A percentile compares a stretch with the other conserved stretches of the same genome.
Evolutionary conservation across 2,329 filamentous ascomycete genomes (phyloP).

Genomic region (Xylogone sp.): DNA sequence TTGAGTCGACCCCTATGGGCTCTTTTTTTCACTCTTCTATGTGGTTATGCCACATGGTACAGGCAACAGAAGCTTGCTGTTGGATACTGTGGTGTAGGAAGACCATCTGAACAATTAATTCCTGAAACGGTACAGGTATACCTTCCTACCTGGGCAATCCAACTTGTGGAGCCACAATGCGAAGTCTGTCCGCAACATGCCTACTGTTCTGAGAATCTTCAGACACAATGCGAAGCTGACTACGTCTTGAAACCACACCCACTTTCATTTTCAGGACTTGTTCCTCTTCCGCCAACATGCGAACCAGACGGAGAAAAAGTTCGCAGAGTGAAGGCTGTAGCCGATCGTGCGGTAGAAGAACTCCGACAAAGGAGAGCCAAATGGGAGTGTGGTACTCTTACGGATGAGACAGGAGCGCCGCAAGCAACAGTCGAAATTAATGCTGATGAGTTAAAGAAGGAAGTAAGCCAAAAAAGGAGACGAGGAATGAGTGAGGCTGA

Average conservation of each 20-base stretch:
- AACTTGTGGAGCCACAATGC: slow-evolving; percentile 73
- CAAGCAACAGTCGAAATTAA: slow-evolving; percentile 59
- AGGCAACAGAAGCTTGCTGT: slow-evolving; percentile 94
- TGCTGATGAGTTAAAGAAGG: slow-evolving; percentile 70
- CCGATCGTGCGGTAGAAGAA: slow-evolving; percentile 82
- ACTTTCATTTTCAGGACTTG: slow-evolving; percentile 71
- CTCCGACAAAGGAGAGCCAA: slow-evolving; percentile 81
- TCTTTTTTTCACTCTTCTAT: slow-evolving; percentile 65
- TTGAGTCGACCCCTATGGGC: slow-evolving; percentile 63
- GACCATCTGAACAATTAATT: slow-evolving; percentile 39
- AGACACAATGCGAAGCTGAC: slow-evolving; percentile 77
- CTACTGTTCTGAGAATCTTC: slow-evolving; percentile 76
- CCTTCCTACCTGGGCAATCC: slow-evolving; percentile 70
- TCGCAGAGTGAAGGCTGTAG: slow-evolving; percentile 79
- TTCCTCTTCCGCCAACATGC: slow-evolving; percentile 87
- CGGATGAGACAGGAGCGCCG: slow-evolving; percentile 56
- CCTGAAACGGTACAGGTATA: slow-evolving; percentile 43
- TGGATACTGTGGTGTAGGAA: slow-evolving; percentile 87
- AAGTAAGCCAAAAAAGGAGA: slow-evolving; percentile 70
- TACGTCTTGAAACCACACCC: slow-evolving; percentile 85
- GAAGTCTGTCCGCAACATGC: slow-evolving; percentile 89
- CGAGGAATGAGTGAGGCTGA: slow-evolving; percentile 83
- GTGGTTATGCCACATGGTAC: slow-evolving; percentile 77
- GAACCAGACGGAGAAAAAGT: slow-evolving; percentile 94
- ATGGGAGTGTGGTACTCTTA: slow-evolving; percentile 80